Percentiles rank a stretch among this genome's conserved stretches.
phyloP scores from a whole-genome alignment of 768 basidiomycete genomes.

The Suillus ampliporus region DNA sequence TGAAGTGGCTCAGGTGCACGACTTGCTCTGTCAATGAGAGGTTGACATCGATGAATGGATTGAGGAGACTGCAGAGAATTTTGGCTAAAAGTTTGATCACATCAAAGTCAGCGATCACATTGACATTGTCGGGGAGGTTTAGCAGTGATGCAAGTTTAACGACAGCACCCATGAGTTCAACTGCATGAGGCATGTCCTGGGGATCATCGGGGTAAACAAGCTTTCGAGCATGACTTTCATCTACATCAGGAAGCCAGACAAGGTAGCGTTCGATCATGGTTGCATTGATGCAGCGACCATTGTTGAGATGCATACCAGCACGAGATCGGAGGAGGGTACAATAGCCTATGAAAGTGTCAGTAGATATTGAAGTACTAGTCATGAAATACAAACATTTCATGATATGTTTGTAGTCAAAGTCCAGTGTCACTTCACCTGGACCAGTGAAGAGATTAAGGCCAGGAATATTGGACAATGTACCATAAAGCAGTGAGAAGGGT shows the following conservation, averaged over 20 bases:
- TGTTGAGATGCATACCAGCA: neutral
- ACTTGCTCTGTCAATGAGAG: too few species aligned
- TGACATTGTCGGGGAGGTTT: too few species aligned
- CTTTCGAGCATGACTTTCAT: neutral
- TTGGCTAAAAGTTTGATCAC: too few species aligned
- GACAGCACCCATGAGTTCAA: too few species aligned
- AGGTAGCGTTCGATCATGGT: conserved; percentile 2
- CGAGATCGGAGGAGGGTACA: conserved; percentile 18
- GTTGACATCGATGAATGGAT: too few species aligned
- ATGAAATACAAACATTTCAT: conserved; percentile 18
- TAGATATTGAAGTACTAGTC: too few species aligned
- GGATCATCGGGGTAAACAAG: too few species aligned
- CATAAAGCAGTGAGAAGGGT: conserved; percentile 1
- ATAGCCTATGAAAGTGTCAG: conserved; percentile 10
- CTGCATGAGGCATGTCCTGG: too few species aligned
- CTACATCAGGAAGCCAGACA: neutral
- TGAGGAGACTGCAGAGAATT: too few species aligned
- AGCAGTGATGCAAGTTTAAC: too few species aligned
- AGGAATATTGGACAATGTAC: conserved; percentile 2
- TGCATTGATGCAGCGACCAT: neutral
- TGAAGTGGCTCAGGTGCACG: too few species aligned
- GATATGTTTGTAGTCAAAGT: conserved; percentile 23
- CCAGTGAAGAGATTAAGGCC: conserved; percentile 23
- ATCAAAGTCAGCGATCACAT: too few species aligned
- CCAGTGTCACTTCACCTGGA: conserved; percentile 9